Percentiles rank a stretch among this genome's conserved stretches.
phyloP scores from a whole-genome alignment of 352 stramenopile species.

The Pythium phragmitis region DNA sequence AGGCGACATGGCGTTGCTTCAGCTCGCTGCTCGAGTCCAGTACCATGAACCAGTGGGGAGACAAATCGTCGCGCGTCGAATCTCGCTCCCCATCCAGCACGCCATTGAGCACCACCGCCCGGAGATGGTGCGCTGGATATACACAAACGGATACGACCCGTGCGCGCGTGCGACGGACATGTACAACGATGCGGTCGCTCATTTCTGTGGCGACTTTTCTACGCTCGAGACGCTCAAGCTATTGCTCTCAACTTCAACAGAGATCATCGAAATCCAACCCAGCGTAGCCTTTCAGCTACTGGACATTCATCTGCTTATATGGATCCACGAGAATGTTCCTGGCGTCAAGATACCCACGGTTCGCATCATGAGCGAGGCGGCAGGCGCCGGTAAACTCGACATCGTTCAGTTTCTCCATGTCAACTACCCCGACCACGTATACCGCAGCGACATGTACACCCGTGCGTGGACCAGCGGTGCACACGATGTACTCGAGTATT shows the following conservation, averaged over 20 bases:
- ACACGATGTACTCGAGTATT: conserved; percentile 18
- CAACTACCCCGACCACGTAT: conserved; percentile 3
- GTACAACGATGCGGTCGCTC: conserved; percentile 13
- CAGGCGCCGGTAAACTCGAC: conserved; percentile 1
- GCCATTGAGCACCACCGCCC: conserved; percentile 7
- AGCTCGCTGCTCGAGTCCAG: conserved; percentile 3
- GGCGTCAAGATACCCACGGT: not conserved
- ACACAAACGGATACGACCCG: conserved; percentile 6
- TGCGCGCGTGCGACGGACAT: not conserved
- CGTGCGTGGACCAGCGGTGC: not conserved
- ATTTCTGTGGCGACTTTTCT: conserved; percentile 13
- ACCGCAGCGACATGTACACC: conserved; percentile 16
- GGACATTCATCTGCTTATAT: conserved; percentile 11
- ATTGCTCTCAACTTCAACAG: not conserved
- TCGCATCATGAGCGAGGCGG: conserved; percentile 19
- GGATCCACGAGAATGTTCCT: conserved; percentile 7
- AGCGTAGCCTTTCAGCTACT: conserved; percentile 1
- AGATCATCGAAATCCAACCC: not conserved
- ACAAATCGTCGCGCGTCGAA: conserved; percentile 7
- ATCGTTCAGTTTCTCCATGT: conserved; percentile 16
- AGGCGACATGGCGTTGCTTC: conserved; percentile 14
- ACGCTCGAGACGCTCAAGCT: conserved; percentile 16
- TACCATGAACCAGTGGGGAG: conserved; percentile 12
- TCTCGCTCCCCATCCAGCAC: conserved; percentile 22
- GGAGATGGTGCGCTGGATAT: conserved; percentile 19